phyloP scores from a whole-genome alignment of 805 yeast genomes.

The Candida quercuum region DNA sequence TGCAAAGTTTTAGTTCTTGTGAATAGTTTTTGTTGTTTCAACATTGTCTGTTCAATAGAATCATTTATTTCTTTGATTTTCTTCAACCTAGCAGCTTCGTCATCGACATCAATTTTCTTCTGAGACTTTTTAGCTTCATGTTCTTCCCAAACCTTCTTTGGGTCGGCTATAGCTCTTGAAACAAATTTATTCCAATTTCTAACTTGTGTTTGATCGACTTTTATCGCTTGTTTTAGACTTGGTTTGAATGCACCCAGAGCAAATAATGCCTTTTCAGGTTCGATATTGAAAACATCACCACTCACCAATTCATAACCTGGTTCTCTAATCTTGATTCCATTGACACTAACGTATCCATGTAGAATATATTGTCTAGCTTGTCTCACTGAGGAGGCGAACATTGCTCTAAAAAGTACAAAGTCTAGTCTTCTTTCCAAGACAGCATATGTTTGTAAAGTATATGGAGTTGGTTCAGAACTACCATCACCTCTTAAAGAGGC shows the following conservation, averaged over 20 bases:
- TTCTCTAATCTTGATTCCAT: constrained; percentile 71
- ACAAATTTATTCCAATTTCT: constrained; percentile 73
- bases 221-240: constrained; percentile 57
- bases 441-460: constrained; percentile 84
- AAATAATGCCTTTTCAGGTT: constrained; percentile 76
- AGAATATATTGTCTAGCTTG: constrained; percentile 89
- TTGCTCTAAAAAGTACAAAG: constrained; percentile 81
- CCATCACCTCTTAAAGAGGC: constrained; percentile 63
- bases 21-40: constrained; percentile 17
- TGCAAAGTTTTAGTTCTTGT: constrained; percentile 16
- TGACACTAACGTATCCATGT: constrained; percentile 78
- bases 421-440: constrained; percentile 85
- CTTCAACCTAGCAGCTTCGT: background rate
- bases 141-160: constrained; percentile 32
- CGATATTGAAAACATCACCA: constrained; percentile 84
- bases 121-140: constrained; percentile 8
- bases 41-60: constrained; percentile 16
- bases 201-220: constrained; percentile 68
- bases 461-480: constrained; percentile 59
- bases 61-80: constrained; percentile 14
- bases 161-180: constrained; percentile 44
- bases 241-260: constrained; percentile 90
- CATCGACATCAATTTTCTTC: background rate
- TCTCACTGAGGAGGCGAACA: constrained; percentile 90
- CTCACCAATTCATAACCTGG: constrained; percentile 74